These are phyloP conservation scores for Penicillium glabrum DNA, from an alignment of 2,329 filamentous ascomycete species.

Conservation along the genomic window DNA sequence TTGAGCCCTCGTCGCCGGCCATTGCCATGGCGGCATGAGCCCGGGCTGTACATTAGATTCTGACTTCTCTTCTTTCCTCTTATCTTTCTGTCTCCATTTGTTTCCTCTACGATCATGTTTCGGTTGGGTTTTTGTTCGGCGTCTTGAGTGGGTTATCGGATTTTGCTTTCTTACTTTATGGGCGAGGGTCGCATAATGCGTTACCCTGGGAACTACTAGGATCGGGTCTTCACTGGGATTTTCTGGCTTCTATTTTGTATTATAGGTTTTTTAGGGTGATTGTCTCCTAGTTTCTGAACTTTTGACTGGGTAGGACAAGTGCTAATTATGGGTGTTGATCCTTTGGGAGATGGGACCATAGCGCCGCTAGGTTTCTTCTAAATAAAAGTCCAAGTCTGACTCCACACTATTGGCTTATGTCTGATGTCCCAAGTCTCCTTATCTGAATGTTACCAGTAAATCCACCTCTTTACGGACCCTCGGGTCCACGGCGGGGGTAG, in stretches of 20 bases:
- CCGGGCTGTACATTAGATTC: slow-evolving; percentile 28
- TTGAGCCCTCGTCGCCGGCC: slow-evolving; percentile 54
- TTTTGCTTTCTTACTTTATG: not conserved
- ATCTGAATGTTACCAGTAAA: not conserved
- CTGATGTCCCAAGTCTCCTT: not conserved
- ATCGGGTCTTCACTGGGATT: not conserved
- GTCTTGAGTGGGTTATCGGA: not conserved
- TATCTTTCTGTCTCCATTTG: slow-evolving; percentile 1
- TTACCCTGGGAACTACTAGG: not conserved
- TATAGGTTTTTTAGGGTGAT: not conserved
- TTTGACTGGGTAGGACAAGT: not conserved
- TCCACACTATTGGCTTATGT: not conserved
- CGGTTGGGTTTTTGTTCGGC: slow-evolving; percentile 1
- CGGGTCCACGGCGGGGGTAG: not conserved
- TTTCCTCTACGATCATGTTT: not conserved
- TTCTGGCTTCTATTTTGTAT: slow-evolving; percentile 7
- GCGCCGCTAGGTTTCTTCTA: not conserved
- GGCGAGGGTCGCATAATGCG: not conserved
- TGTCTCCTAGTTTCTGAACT: not conserved
- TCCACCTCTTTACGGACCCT: not conserved
- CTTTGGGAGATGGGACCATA: not conserved
- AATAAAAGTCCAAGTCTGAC: not conserved
- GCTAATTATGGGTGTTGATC: not conserved
- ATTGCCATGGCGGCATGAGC: slow-evolving; percentile 40
- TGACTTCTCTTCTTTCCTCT: slow-evolving; percentile 5